phyloP scores from a whole-genome alignment of 495 filamentous ascomycete genomes.

The Choiromyces venosus region DNA sequence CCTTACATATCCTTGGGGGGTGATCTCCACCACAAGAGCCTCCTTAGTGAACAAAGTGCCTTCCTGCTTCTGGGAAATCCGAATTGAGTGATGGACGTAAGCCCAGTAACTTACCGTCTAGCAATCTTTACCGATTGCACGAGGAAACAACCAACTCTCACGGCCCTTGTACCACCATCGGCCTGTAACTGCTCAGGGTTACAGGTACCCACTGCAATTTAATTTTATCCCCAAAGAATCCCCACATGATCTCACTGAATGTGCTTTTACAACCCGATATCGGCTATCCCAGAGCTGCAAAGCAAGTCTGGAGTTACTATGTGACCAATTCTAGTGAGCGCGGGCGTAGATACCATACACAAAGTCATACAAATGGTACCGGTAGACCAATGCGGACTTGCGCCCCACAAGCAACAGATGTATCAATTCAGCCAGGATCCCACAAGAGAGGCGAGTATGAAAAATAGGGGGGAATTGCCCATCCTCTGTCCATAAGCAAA shows the following conservation, averaged over 20 bases:
- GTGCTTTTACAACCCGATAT: neutral
- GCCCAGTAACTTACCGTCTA: neutral
- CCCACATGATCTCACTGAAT: neutral
- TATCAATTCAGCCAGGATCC: neutral
- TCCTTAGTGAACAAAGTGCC: neutral
- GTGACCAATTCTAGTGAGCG: neutral
- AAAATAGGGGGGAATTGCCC: too few relatives aligned
- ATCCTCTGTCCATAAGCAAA: neutral
- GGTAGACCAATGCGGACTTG: neutral
- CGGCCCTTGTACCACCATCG: neutral
- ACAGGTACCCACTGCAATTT: neutral
- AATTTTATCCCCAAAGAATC: neutral
- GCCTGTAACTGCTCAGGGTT: neutral
- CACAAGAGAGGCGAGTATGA: neutral
- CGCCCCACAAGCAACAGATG: neutral
- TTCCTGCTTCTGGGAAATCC: neutral
- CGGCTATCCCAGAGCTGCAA: neutral
- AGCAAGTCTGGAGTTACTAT: neutral
- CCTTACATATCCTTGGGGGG: neutral
- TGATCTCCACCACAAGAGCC: neutral
- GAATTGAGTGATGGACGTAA: neutral
- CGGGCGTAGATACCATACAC: neutral
- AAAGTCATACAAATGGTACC: neutral
- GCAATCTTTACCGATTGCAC: neutral
- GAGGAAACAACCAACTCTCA: neutral